Conservation (phyloP, 1,284 basidiomycete genomes). For the Rhodotorula sp. region DNA sequence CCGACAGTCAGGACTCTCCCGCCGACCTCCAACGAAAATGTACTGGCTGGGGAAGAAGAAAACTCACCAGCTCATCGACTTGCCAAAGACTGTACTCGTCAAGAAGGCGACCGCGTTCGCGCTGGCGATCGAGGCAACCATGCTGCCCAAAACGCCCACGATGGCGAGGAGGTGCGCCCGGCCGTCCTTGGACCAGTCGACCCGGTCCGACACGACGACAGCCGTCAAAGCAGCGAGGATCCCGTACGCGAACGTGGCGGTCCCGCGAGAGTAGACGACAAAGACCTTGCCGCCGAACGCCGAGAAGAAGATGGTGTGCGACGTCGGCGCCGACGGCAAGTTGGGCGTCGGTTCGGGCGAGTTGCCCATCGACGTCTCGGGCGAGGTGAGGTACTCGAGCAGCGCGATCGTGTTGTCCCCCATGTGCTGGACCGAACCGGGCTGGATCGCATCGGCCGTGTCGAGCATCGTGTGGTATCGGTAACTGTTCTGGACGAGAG, state of each 20-base stretch:
- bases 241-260: constrained; percentile 68
- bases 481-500: constrained; percentile 88
- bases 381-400: constrained; percentile 66
- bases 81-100: constrained; percentile 65
- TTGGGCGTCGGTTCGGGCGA: constrained; percentile 17
- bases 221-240: constrained; percentile 49
- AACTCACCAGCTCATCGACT: constrained; percentile 53
- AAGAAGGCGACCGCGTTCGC: constrained; percentile 72
- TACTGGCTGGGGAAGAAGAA: background rate
- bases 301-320: constrained; percentile 66
- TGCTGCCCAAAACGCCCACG: constrained; percentile 54
- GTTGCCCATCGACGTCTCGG: constrained; percentile 62
- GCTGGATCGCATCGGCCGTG: constrained; percentile 73
- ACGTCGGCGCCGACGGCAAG: constrained; percentile 58
- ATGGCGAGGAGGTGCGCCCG: constrained; percentile 55
- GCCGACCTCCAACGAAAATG: background rate
- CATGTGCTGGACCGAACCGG: constrained; percentile 81
- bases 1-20: background rate
- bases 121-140: constrained; percentile 56
- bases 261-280: constrained; percentile 65
- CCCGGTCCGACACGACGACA: constrained; percentile 55
- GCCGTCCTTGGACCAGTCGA: constrained; percentile 45
- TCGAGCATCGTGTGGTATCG: constrained; percentile 53
- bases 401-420: constrained; percentile 85
- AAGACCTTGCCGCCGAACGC: constrained; percentile 64